Base-by-base conservation (phyloP, 352 stramenopile species). In the Globisporangium ultimum region DNA sequence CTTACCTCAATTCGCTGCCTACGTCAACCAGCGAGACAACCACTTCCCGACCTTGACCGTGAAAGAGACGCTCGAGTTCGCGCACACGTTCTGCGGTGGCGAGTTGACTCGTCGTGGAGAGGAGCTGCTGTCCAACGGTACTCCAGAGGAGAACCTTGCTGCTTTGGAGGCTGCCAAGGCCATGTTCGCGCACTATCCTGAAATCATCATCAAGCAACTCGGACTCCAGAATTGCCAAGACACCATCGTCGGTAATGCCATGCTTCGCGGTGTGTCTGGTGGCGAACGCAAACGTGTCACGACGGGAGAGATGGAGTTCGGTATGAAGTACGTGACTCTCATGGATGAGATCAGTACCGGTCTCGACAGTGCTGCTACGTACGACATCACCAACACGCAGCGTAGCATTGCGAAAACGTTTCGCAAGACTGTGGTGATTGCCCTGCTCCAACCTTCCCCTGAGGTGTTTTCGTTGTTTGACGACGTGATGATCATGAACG, bases 401-500 rank as follows among this genome's bases (percentile, higher is more conserved):
- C 68, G 69, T 21, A 76, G 65, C 24, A 54, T 87, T n/a, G n/a
- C n/a, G n/a, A n/a, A n/a, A n/a, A n/a, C n/a, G n/a, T n/a, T n/a
- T n/a, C n/a, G n/a, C n/a, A 59, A 65, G 20, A 89, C 78, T 12
- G 54, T 80, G 15, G 79, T 94, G 12, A 67, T 97, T 13, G 88
- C 87, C 10, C 65, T 98, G n/a, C 64, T 97, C 20, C 78, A 98
- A 68, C 94, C 94, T 17, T 77, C 93, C 17, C 95, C 95, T 2
- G 94, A 98, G 64, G 91, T 96, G 14, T 97, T 96, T 48, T 81
- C 83, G 14, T 70, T 98, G 14, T 98, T 98, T 63, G 95, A 98
- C 69, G 87, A 98, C 47, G 68, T 98, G 3, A 78, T n/a, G n/a
- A n/a, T n/a, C n/a, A n/a, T n/a, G n/a, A n/a, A n/a, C n/a, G n/a